These are phyloP conservation scores for Penicillium sp. DNA, from an alignment of 2,329 filamentous ascomycete genomes.

Conservation along the genomic window DNA sequence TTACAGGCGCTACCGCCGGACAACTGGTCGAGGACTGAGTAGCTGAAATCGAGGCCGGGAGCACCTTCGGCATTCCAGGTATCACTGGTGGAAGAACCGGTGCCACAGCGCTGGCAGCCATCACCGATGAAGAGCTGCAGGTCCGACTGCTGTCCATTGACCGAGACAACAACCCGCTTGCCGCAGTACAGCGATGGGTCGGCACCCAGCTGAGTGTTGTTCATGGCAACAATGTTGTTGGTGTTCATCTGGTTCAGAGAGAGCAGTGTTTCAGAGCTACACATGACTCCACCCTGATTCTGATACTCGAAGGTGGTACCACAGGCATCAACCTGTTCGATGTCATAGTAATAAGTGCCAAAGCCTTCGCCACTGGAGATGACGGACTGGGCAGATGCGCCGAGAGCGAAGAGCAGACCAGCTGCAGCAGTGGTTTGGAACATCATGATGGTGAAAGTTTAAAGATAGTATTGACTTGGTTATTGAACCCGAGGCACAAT, in stretches of 20 bases:
- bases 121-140: conserved; percentile 22
- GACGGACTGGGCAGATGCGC: background rate
- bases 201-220: conserved; percentile 22
- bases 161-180: conserved; percentile 21
- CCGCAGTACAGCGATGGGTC: conserved; percentile 19
- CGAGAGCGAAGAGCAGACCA: conserved; percentile 2
- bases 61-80: background rate
- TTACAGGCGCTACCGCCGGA: conserved; percentile 15
- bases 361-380: conserved; percentile 14
- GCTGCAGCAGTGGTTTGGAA: conserved; percentile 1
- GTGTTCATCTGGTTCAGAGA: conserved; percentile 18
- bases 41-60: conserved; percentile 5
- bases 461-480: background rate
- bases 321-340: conserved; percentile 17
- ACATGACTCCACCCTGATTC: conserved; percentile 20
- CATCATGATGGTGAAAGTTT: conserved; percentile 1
- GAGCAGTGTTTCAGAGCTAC: conserved; percentile 12
- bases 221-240: conserved; percentile 25
- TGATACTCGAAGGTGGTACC: conserved; percentile 17
- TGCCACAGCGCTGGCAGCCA: conserved; percentile 19
- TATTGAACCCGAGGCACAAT: background rate
- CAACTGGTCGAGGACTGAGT: conserved; percentile 6
- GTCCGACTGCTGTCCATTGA: conserved; percentile 20
- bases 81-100: conserved; percentile 11
- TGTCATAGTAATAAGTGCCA: conserved; percentile 24